Evolutionary conservation across 23 red algal genomes (phyloP).

Genomic region (Gracilaria gracilis): DNA sequence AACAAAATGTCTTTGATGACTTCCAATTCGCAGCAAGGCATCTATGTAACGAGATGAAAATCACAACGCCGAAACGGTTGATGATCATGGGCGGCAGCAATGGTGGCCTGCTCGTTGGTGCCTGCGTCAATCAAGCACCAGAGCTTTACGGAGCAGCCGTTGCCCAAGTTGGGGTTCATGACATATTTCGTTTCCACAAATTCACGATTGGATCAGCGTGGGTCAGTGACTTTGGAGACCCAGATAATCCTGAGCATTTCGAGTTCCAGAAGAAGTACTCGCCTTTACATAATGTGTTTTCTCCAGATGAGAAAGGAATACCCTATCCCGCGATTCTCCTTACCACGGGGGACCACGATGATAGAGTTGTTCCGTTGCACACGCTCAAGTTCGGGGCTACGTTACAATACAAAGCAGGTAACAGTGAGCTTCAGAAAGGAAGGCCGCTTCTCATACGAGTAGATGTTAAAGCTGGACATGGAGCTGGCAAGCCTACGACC

Average conservation of each 20-base stretch:
- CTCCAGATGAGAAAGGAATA: constrained; percentile 55
- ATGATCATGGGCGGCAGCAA: constrained; percentile 87
- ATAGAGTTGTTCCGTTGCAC: constrained; percentile 77
- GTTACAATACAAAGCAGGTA: constrained; percentile 69
- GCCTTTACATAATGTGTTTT: constrained; percentile 80
- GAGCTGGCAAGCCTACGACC: constrained; percentile 79
- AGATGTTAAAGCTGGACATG: constrained; percentile 86
- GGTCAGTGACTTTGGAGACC: constrained; percentile 83
- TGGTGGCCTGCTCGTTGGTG: constrained; percentile 85
- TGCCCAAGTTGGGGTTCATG: constrained; percentile 75
- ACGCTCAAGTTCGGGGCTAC: constrained; percentile 68
- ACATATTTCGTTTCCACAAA: constrained; percentile 79
- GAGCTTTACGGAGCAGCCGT: constrained; percentile 82
- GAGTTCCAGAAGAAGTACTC: constrained; percentile 72
- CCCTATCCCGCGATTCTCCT: constrained; percentile 81
- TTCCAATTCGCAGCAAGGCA: constrained; percentile 72
- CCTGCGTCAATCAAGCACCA: constrained; percentile 80
- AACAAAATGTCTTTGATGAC: constrained; percentile 85
- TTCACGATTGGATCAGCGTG: constrained; percentile 81
- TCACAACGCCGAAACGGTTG: constrained; percentile 49
- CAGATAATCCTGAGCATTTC: constrained; percentile 74
- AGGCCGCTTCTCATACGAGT: constrained; percentile 71
- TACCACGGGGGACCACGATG: constrained; percentile 79
- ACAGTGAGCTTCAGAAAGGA: constrained; percentile 26
- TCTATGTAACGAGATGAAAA: constrained; percentile 44